phyloP scores from a whole-genome alignment of 345 rosid species.

The Corchorus capsularis region DNA sequence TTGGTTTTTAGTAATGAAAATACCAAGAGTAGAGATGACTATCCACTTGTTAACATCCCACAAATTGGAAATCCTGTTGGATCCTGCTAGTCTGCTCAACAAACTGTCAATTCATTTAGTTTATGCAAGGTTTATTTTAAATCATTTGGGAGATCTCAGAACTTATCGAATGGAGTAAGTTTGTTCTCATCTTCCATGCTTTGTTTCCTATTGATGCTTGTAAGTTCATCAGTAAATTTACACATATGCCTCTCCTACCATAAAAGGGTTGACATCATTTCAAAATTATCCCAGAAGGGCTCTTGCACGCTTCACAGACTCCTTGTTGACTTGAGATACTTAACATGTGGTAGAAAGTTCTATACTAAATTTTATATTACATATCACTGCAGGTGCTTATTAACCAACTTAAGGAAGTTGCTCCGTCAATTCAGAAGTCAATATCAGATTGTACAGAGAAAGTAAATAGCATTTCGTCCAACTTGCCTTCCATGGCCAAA shows the following conservation, averaged over 20 bases:
- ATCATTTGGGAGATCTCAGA: conserved; percentile 8
- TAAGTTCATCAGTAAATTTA: not conserved
- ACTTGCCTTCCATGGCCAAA: conserved; percentile 60
- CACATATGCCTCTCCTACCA: not conserved
- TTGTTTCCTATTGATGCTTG: not conserved
- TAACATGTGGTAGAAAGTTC: conserved; percentile 22
- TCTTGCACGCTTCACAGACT: not conserved
- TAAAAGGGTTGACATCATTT: conserved; percentile 13
- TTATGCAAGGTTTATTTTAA: conserved; percentile 1
- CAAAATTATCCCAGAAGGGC: conserved; percentile 8
- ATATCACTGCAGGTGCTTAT: conserved; percentile 74
- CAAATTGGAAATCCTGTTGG: not conserved
- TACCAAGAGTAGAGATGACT: not conserved
- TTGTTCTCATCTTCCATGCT: not conserved
- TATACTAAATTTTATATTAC: conserved; percentile 20
- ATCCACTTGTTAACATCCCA: not conserved
- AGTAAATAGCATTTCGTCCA: conserved; percentile 70
- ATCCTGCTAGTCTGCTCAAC: conserved; percentile 10
- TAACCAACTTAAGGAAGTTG: conserved; percentile 88
- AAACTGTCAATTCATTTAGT: conserved; percentile 8
- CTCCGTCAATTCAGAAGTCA: conserved; percentile 85
- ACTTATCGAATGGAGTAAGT: not conserved
- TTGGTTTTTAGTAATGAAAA: not conserved
- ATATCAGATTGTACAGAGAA: conserved; percentile 81
- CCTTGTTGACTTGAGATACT: conserved; percentile 1